These are phyloP conservation scores for Candida anglica DNA, from an alignment of 805 yeast species.

Conservation along the genomic window DNA sequence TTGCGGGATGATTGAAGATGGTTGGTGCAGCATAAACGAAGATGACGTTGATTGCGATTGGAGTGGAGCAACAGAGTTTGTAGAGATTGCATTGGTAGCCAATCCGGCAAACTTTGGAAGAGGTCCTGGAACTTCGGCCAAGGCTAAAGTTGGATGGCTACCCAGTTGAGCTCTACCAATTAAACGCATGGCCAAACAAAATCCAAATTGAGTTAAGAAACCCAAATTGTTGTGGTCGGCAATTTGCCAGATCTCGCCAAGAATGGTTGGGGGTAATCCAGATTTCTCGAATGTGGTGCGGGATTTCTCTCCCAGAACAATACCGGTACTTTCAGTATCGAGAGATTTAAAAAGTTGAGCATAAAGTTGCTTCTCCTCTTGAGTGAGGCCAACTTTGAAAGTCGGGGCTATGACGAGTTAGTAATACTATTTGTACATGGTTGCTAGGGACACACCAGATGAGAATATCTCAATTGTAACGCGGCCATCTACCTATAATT, in stretches of 20 bases:
- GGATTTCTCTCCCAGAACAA: constrained; percentile 85
- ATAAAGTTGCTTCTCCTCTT: constrained; percentile 73
- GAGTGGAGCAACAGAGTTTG: constrained; percentile 12
- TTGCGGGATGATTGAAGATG: constrained; percentile 26
- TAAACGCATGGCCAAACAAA: constrained; percentile 81
- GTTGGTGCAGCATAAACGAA: too few species aligned
- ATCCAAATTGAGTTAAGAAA: constrained; percentile 72
- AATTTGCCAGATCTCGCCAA: constrained; percentile 92
- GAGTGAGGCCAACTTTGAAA: constrained; percentile 48
- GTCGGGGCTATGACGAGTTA: constrained; percentile 21
- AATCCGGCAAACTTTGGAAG: constrained; percentile 54
- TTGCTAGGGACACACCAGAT: constrained; percentile 3
- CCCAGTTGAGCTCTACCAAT: constrained; percentile 87
- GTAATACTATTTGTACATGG: too few species aligned
- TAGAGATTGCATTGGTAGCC: constrained; percentile 12
- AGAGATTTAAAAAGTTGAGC: constrained; percentile 73
- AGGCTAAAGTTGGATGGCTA: constrained; percentile 44
- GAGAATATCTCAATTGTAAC: not conserved
- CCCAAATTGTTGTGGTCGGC: constrained; percentile 92
- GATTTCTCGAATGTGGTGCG: constrained; percentile 80
- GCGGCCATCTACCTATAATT: too few species aligned
- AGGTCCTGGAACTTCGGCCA: constrained; percentile 59
- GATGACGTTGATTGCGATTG: not conserved
- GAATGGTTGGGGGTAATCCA: constrained; percentile 68
- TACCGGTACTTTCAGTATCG: constrained; percentile 75